These are phyloP conservation scores for Arctium lappa DNA, from an alignment of 129 eudicot genomes.

Conservation along the genomic window DNA sequence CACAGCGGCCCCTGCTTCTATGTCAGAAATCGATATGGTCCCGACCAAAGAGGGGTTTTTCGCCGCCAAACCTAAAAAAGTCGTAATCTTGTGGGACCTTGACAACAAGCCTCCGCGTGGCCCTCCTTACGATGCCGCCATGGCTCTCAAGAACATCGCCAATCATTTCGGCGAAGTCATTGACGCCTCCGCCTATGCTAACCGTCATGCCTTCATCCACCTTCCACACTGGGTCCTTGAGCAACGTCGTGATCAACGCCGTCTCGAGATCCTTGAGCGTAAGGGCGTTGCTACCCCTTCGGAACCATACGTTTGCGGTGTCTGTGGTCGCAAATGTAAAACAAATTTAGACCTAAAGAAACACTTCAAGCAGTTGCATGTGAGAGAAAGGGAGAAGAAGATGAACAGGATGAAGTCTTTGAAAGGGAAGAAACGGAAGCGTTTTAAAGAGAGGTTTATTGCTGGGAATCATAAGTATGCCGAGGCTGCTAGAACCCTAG, in stretches of 20 bases:
- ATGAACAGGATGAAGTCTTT: slow-evolving; percentile 66
- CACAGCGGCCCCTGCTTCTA: slow-evolving; percentile 17
- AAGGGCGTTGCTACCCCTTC: slow-evolving; percentile 43
- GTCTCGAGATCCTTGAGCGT: slow-evolving; percentile 50
- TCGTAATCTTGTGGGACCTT: slow-evolving; percentile 81
- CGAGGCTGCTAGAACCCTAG: slow-evolving; percentile 67
- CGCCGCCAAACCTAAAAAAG: slow-evolving; percentile 71
- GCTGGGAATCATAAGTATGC: slow-evolving; percentile 53
- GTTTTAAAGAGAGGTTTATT: slow-evolving; percentile 75
- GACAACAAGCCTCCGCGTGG: slow-evolving; percentile 99
- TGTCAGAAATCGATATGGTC: slow-evolving; percentile 81
- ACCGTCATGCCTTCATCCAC: slow-evolving; percentile 92
- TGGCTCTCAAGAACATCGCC: slow-evolving; percentile 55
- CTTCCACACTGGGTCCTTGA: slow-evolving; percentile 83
- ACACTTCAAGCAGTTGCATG: slow-evolving; percentile 76
- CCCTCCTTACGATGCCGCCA: slow-evolving; percentile 86
- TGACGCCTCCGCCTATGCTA: slow-evolving; percentile 85
- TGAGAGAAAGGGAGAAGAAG: slow-evolving; percentile 84
- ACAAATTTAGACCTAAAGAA: slow-evolving; percentile 69
- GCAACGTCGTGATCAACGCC: slow-evolving; percentile 61
- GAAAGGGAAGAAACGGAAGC: slow-evolving; percentile 86
- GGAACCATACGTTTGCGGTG: slow-evolving; percentile 57
- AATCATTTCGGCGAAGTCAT: slow-evolving; percentile 65
- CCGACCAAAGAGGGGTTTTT: slow-evolving; percentile 47
- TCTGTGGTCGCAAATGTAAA: slow-evolving; percentile 83